These are phyloP conservation scores for Arctostaphylos glauca DNA, from an alignment of 148 eudicot genomes.

Conservation along the genomic window DNA sequence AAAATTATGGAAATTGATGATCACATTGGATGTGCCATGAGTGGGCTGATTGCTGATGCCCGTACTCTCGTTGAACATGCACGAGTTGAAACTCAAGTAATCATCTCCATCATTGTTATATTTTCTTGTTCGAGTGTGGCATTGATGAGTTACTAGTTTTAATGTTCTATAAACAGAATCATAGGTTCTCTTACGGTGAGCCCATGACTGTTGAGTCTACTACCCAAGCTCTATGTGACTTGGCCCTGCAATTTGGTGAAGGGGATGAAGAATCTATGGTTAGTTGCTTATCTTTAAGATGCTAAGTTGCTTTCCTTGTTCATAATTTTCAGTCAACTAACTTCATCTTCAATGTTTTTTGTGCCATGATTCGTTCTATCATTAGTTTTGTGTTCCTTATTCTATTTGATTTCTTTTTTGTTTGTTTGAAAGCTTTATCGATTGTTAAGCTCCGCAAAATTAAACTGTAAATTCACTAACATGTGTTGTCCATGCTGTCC, in stretches of 20 bases:
- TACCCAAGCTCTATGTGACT: slow-evolving; percentile 95
- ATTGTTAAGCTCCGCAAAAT: neutral
- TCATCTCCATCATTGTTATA: neutral
- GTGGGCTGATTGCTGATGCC: slow-evolving; percentile 99
- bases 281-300: slow-evolving; percentile 23
- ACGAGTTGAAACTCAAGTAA: slow-evolving; percentile 96
- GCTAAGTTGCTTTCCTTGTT: slow-evolving; percentile 6
- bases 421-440: neutral
- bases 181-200: slow-evolving; percentile 98
- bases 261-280: slow-evolving; percentile 99
- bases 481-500: neutral
- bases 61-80: slow-evolving; percentile 99
- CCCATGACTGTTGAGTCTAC: slow-evolving; percentile 99
- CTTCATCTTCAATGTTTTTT: neutral
- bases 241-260: slow-evolving; percentile 94
- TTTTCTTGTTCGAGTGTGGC: neutral
- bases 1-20: slow-evolving; percentile 99
- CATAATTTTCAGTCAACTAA: neutral
- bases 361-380: neutral
- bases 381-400: neutral
- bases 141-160: slow-evolving; percentile 6
- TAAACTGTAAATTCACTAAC: neutral
- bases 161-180: slow-evolving; percentile 56
- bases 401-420: neutral
- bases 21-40: slow-evolving; percentile 99